Base-by-base conservation (phyloP, 768 basidiomycete genomes). In the Podaxis sp. region DNA sequence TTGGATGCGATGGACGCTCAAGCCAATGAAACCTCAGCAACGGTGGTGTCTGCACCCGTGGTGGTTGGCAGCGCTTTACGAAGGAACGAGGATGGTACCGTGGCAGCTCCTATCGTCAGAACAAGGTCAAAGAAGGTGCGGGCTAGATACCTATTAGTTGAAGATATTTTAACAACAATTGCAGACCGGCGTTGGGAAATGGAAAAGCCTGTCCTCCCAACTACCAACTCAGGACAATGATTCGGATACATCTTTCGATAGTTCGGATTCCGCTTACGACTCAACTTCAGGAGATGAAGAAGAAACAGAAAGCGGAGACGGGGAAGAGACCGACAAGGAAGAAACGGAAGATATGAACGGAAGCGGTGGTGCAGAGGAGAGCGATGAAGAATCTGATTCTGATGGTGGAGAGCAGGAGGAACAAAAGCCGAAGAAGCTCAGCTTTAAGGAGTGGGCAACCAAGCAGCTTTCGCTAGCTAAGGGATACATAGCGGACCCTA, bases 361-460 rank as follows among this genome's bases (percentile, higher is more conserved):
- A 67, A 19, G 68, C 25, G 63, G 62, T 41, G 57, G 53, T 12
- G 67, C 70, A 27, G 70, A 72, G 11, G 67, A 66, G 15, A 67
- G 65, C 19, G 67, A 63, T 22, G 58, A 66, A 46, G 63, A 55
- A 15, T 65, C 66, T 2, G 66, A 58, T 33, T 65, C 68, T 9
- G 67, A 65, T 47, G 49, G 58, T 4, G 67, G 69, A 37, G 70
- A 71, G 11, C 64, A 66, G n/a, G 63, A 71, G 57, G 63, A 41
- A 65, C 71, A 4, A 67, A 71, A 25, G 25, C 65, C 13, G 55
- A 80, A 75, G 67, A 85, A 79, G 63, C 68, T 76, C 3, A 83
- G 85, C 6, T 98, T 97, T 83, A 97, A 97, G 72, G 80, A 87
- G 43, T 97, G 96, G 96, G 96, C 95, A 0, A 70, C 87, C 64